Evolutionary conservation across 139 green algal genomes (phyloP).

Genomic region (Picochlorum sp.): DNA sequence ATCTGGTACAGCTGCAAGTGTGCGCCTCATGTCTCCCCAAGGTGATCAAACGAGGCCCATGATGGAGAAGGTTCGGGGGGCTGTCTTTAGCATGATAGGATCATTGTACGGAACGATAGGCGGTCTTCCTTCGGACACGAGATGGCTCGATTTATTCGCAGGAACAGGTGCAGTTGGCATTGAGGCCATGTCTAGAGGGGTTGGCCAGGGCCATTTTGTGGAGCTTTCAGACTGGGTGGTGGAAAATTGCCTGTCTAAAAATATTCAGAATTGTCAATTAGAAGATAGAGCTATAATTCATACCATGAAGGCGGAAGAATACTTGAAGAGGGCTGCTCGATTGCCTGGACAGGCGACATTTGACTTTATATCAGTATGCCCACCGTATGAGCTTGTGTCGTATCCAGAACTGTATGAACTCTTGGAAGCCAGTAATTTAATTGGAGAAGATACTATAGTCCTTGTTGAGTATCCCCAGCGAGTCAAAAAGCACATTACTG

Average conservation of each 20-base stretch:
- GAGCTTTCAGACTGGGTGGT: constrained; percentile 80
- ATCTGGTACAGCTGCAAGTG: constrained; percentile 38
- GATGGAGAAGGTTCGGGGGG: constrained; percentile 77
- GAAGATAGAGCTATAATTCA: constrained; percentile 35
- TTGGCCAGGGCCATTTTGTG: constrained; percentile 70
- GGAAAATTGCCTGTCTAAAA: constrained; percentile 47
- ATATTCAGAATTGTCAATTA: constrained; percentile 35
- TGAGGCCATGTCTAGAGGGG: constrained; percentile 52
- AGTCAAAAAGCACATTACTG: constrained; percentile 39
- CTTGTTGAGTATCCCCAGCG: constrained; percentile 82
- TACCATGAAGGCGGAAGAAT: constrained; percentile 65
- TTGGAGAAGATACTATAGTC: constrained; percentile 55
- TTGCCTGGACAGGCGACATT: constrained; percentile 59
- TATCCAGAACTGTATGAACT: constrained; percentile 77
- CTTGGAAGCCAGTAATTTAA: constrained; percentile 56
- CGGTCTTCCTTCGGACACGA: constrained; percentile 21
- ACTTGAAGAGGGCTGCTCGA: constrained; percentile 37
- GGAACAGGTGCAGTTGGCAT: constrained; percentile 57
- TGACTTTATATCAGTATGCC: constrained; percentile 88
- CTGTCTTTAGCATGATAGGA: constrained; percentile 74
- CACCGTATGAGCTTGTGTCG: constrained; percentile 80
- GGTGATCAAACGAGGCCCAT: constrained; percentile 60
- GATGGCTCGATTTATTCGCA: constrained; percentile 79
- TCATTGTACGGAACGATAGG: constrained; percentile 26
- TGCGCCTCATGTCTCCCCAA: constrained; percentile 27